Base-by-base conservation (phyloP, 2,329 filamentous ascomycete genomes). In the Fusarium pseudonygamai region DNA sequence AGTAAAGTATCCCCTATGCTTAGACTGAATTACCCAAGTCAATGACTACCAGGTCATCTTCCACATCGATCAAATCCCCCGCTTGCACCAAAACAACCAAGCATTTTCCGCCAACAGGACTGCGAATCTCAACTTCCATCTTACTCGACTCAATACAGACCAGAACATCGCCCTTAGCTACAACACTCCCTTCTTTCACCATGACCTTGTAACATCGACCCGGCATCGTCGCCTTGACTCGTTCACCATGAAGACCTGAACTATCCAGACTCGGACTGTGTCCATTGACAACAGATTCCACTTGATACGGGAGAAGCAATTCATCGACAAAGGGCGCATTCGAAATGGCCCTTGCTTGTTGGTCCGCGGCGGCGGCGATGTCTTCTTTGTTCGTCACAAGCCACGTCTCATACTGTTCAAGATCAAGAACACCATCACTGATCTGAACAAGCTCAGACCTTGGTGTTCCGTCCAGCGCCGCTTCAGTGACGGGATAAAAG, bases 81-180 rank as follows among this genome's bases (percentile, higher is more conserved):
- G 75, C 74, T 30, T 59, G 64, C 3, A 79, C 77, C 39, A 78
- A 57, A n/a, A 80, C 71, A 37, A 63, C 69, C 28, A 65, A 71
- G 45, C 80, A 78, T 39, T 20, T 76, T 7, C 81, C 81, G 24
- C 52, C 60, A 0, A 73, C 56, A 2, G 77, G 78, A 43, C 80
- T 81, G n/a, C 68, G 72, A 56, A 82, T 80, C 47, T 80, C 78
- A n/a, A 82, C 69, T 57, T 82, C 81, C 81, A 82, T 82, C 75
- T 82, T 82, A 58, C 79, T 82, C n/a, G 80, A 81, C 65, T 82
- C 80, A 28, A 82, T 74, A 70, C 72, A 82, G 20, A 81, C 79
- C 49, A 82, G 28, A 10, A 78, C 60, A 30, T 81, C 80, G 10
- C 77, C 80, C 30, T 78, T 73, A 16, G 72, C 55, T 5, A 82